Percentiles rank a stretch among this genome's conserved stretches.
These are phyloP conservation scores for Bathelium albidoporum DNA, from an alignment of 495 filamentous ascomycete genomes.

Conservation along the genomic window DNA sequence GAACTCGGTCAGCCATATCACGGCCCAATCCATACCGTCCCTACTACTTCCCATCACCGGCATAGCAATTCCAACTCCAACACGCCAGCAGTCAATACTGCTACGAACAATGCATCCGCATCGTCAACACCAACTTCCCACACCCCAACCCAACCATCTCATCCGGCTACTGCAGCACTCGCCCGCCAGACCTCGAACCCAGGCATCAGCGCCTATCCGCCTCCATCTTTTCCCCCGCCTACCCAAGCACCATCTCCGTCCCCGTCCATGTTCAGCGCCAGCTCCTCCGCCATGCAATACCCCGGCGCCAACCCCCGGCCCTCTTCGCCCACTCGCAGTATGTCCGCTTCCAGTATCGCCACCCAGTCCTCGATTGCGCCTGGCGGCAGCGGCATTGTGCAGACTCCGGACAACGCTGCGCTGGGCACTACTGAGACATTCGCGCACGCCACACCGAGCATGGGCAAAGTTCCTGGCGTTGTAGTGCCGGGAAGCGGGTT, in stretches of 20 bases:
- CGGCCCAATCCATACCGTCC: conserved; percentile 40
- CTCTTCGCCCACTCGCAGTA: conserved; percentile 61
- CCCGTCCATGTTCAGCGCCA: conserved; percentile 5
- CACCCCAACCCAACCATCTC: conserved; percentile 23
- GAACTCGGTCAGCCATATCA: conserved; percentile 84
- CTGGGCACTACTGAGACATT: conserved; percentile 12
- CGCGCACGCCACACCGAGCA: conserved; percentile 25
- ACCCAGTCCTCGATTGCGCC: conserved; percentile 41
- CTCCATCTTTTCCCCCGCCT: conserved; percentile 19
- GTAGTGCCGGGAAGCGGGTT: conserved; percentile 27
- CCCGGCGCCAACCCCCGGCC: conserved; percentile 23
- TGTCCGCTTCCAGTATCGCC: conserved; percentile 73
- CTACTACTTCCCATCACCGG: background rate
- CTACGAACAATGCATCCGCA: conserved; percentile 3
- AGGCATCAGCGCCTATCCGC: conserved; percentile 14
- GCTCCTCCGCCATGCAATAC: conserved; percentile 8
- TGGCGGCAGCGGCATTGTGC: conserved; percentile 4
- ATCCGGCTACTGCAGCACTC: conserved; percentile 14
- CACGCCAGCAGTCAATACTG: conserved; percentile 22
- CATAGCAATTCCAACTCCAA: conserved; percentile 26
- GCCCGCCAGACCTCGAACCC: conserved; percentile 13
- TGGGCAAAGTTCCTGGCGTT: conserved; percentile 26
- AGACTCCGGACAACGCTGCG: background rate
- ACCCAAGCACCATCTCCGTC: conserved; percentile 8
- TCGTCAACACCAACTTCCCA: conserved; percentile 19